A percentile compares a stretch with the other conserved stretches of the same genome.
These are phyloP conservation scores for Colletotrichum sp. DNA, from an alignment of 2,329 filamentous ascomycete species.

Conservation along the genomic window DNA sequence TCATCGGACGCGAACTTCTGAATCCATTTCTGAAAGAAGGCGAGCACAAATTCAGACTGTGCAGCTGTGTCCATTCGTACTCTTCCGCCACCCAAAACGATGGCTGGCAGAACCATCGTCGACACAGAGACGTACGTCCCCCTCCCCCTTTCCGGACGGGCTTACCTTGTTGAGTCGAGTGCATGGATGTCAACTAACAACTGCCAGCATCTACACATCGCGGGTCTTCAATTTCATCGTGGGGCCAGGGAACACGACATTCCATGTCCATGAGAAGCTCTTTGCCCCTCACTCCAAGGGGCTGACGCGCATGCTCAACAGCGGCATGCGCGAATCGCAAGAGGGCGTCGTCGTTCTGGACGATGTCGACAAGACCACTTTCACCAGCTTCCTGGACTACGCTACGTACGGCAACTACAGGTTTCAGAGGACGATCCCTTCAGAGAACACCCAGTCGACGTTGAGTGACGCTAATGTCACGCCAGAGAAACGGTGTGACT, in stretches of 20 bases:
- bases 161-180: neutral
- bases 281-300: neutral
- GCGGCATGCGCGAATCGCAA: neutral
- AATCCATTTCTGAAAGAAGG: neutral
- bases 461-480: neutral
- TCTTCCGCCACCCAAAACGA: neutral
- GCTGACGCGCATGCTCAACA: neutral
- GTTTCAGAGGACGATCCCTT: neutral
- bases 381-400: neutral
- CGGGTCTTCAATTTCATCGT: neutral
- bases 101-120: neutral
- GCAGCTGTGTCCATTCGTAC: accelerated
- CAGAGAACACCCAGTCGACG: neutral
- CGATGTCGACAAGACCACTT: neutral
- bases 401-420: neutral
- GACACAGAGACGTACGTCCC: neutral
- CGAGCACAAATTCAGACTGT: neutral
- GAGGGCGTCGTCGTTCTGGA: neutral
- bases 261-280: neutral
- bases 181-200: neutral
- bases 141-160: neutral
- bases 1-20: neutral
- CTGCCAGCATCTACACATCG: neutral
- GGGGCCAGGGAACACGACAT: neutral
- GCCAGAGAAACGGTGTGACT: neutral